These are phyloP conservation scores for Cyberlindnera nakhonratchasimensis DNA, from an alignment of 805 yeast species.

Conservation along the genomic window DNA sequence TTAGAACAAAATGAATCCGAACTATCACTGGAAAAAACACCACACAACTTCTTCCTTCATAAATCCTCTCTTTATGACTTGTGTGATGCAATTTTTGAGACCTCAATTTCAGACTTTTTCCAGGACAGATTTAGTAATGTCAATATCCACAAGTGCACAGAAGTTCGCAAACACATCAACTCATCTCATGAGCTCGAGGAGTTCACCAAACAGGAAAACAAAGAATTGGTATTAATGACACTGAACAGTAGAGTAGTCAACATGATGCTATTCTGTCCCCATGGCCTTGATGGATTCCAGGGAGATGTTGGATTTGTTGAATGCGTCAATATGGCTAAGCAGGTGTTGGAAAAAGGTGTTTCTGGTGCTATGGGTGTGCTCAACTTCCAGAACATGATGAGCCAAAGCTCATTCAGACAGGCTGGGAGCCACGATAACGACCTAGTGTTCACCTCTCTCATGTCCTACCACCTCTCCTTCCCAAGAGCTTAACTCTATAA, in stretches of 20 bases:
- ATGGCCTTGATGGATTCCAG: slow-evolving; percentile 6
- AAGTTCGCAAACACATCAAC: background rate
- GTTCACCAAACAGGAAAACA: background rate
- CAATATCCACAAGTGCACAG: slow-evolving; percentile 6
- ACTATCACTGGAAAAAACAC: slow-evolving; percentile 1
- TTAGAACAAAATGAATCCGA: background rate
- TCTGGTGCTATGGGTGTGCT: slow-evolving; percentile 9
- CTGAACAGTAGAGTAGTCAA: slow-evolving; percentile 8
- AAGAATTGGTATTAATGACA: slow-evolving; percentile 1
- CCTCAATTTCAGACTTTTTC: slow-evolving; percentile 7
- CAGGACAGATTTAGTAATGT: background rate
- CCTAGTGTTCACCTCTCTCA: slow-evolving; percentile 17
- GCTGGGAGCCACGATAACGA: slow-evolving; percentile 6
- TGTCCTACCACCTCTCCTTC: slow-evolving; percentile 13
- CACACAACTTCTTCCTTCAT: slow-evolving; percentile 12
- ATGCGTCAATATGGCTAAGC: slow-evolving; percentile 6
- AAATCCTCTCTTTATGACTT: background rate
- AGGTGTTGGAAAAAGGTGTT: slow-evolving; percentile 3
- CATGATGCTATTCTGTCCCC: slow-evolving; percentile 19
- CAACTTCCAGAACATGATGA: slow-evolving; percentile 20
- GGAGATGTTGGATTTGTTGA: slow-evolving; percentile 8
- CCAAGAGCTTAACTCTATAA: background rate
- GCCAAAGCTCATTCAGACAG: slow-evolving; percentile 15
- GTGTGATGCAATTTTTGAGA: slow-evolving; percentile 2
- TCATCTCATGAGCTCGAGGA: slow-evolving; percentile 4